Evolutionary conservation across 2,329 filamentous ascomycete genomes (phyloP), one percentile per base, ranked within the genome.

Genomic region (Sarocladium brachiariae): DNA sequence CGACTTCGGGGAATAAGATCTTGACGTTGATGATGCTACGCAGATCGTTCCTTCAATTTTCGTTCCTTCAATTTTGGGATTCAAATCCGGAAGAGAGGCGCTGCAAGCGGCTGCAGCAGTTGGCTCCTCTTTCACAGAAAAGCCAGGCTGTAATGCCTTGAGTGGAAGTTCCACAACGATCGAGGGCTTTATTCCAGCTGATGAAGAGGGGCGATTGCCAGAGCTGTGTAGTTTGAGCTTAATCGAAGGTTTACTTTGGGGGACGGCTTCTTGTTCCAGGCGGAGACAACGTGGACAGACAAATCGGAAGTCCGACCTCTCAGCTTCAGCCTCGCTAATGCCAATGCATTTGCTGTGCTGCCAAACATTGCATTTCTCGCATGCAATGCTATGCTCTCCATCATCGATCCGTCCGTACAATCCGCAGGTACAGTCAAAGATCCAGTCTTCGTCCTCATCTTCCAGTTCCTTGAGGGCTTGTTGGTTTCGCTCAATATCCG

Each of bases 291-390:
- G 82, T 30, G 72, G 72, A 70, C 92, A 97, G 56, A 96, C 68
- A 61, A 96, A 96, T 54, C 88, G 83, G 61, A 97, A 97, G 57
- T 95, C 87, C 1, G 89, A 82, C 43, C 83, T 77, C 56, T 96
- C 92, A 1, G 90, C 91, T 55, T 91, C 86, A 53, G 78, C 72
- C 59, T 95, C 80, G 41, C 80, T 78, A 55, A 97, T 87, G 35
- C 84, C 86, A 53, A 96, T 79, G 63, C 93, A 99, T 60, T 87
- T 89, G 73, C 90, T 95, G 63, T 99, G 93, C 65, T 97, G 92
- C 93, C 93, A 99, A 45, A 95, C 85, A 63, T 86, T 95, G 73
- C 93, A 99, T 57, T 77, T 84, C 63, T 99, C 93, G 68, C 93
- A 99, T 24, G 91, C 87, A 56, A 99, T 84, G 64, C 90, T 96